Percentiles rank a stretch among this genome's conserved stretches.
These are phyloP conservation scores for Hippophae rhamnoides DNA, from an alignment of 306 rosid species.

Conservation along the genomic window DNA sequence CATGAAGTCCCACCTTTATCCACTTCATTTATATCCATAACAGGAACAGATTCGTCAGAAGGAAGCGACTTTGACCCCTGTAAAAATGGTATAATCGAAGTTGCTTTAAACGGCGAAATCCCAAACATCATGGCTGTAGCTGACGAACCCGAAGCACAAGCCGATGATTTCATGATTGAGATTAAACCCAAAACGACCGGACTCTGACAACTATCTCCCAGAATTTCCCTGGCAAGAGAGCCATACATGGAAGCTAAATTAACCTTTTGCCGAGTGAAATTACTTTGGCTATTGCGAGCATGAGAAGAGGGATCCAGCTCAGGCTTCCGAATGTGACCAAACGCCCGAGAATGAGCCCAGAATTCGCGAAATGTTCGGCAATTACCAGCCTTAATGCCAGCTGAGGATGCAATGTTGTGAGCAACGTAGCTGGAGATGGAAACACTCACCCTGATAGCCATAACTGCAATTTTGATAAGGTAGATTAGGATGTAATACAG, in stretches of 20 bases:
- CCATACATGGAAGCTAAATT: constrained; percentile 28
- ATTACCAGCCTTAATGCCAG: constrained; percentile 38
- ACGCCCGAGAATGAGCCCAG: constrained; percentile 47
- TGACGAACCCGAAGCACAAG: constrained; percentile 35
- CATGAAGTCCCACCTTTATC: too few relatives aligned
- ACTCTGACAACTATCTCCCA: constrained; percentile 40
- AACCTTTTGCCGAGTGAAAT: constrained; percentile 14
- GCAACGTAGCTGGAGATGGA: constrained; percentile 76
- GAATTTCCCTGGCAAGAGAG: constrained; percentile 50
- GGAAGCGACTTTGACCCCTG: neutral
- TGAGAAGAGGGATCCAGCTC: constrained; percentile 39
- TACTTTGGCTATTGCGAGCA: constrained; percentile 31
- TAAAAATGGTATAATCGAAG: neutral
- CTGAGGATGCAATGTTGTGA: constrained; percentile 64
- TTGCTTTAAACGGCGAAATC: neutral
- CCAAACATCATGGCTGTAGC: constrained; percentile 19
- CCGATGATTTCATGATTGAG: constrained; percentile 73
- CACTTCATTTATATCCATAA: too few relatives aligned
- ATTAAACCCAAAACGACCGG: constrained; percentile 60
- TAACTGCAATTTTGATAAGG: constrained; percentile 26
- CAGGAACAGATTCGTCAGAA: too few relatives aligned
- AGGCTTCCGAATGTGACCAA: constrained; percentile 38
- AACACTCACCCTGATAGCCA: constrained; percentile 76
- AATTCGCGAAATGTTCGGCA: constrained; percentile 59
- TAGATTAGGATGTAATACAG: constrained; percentile 29